Conservation (phyloP, 2,329 filamentous ascomycete genomes). For the Calonectria pauciramosa region DNA sequence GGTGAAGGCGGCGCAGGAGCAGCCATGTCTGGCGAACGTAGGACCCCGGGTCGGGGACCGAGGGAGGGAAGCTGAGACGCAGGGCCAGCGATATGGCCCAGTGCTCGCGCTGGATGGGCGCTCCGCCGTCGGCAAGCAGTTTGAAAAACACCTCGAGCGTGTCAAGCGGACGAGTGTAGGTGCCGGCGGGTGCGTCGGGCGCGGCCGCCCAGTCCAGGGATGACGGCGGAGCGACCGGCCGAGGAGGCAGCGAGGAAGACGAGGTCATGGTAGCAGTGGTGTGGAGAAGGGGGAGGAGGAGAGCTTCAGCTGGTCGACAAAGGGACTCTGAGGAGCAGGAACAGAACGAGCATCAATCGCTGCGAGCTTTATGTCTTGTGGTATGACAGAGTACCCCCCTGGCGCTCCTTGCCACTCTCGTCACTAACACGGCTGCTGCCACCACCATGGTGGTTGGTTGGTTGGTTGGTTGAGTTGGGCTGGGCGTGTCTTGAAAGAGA, state of each 20-base stretch:
- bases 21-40: constrained; percentile 33
- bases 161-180: constrained; percentile 25
- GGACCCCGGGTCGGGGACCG: constrained; percentile 34
- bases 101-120: constrained; percentile 47
- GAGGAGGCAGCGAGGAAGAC: neutral
- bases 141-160: constrained; percentile 48
- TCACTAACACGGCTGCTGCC: neutral
- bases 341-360: neutral
- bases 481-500: neutral
- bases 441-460: neutral
- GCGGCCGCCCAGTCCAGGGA: constrained; percentile 10
- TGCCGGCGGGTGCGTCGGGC: constrained; percentile 3
- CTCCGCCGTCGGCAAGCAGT: constrained; percentile 45
- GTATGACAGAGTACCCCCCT: neutral
- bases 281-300: neutral
- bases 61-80: constrained; percentile 33
- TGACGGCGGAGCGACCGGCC: neutral
- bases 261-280: neutral
- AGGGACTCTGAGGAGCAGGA: neutral
- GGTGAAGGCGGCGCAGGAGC: constrained; percentile 36
- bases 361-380: neutral
- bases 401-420: neutral
- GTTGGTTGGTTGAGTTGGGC: neutral
- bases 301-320: neutral
- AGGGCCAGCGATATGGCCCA: constrained; percentile 47